A percentile compares a stretch with the other conserved stretches of the same genome.
phyloP scores from a whole-genome alignment of 192 early-diverging fungal genomes.

The Neocallimastix lanati region DNA sequence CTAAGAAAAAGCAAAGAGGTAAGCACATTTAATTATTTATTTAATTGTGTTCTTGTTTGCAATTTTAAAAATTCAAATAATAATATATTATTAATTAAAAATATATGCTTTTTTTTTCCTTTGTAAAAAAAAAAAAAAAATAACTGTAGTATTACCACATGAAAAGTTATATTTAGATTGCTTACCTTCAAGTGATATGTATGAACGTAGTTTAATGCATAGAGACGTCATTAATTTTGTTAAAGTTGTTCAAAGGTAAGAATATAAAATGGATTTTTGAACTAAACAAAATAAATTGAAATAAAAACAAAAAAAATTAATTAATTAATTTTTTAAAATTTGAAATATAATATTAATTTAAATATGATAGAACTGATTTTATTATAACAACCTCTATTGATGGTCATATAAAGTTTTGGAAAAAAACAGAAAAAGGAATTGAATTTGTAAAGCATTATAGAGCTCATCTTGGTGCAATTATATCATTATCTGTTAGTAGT shows the following conservation, averaged over 20 bases:
- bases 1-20: not conserved
- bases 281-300: not conserved
- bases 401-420: constrained; percentile 98
- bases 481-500: constrained; percentile 10
- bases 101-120: no score
- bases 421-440: constrained; percentile 74
- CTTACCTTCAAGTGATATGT: constrained; percentile 79
- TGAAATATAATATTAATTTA: no score
- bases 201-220: constrained; percentile 92
- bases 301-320: no score
- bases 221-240: constrained; percentile 71
- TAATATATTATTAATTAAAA: no score
- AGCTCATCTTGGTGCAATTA: constrained; percentile 58
- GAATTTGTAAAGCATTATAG: constrained; percentile 98
- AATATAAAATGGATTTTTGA: no score
- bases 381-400: constrained; percentile 85
- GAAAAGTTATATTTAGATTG: constrained; percentile 59
- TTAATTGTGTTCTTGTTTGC: no score
- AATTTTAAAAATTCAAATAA: no score
- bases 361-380: constrained; percentile 55
- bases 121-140: no score
- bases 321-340: no score
- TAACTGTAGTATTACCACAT: constrained; percentile 13
- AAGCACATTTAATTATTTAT: no score
- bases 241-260: constrained; percentile 38